Conservation (phyloP, 371 early-diverging fungal species). For the Mucor mucedo region DNA sequence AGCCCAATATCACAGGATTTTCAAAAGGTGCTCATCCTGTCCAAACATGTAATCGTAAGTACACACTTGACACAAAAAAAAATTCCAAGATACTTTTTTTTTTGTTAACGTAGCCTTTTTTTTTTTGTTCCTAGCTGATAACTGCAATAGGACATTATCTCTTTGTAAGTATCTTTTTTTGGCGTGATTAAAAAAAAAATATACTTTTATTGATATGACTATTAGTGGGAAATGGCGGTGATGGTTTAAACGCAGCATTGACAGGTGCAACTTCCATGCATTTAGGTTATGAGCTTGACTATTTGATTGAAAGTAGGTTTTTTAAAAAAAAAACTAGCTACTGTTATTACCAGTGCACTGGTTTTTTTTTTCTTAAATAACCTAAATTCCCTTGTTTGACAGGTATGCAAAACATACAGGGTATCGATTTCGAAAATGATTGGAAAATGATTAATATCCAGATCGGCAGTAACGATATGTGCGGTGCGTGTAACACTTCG, state of each 20-base stretch:
- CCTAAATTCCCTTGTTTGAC: not conserved
- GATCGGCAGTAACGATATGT: conserved; percentile 46
- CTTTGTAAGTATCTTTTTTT: not conserved
- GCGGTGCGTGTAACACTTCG: conserved; percentile 14
- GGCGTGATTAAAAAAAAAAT: no score
- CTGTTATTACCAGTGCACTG: no score
- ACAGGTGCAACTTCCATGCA: conserved; percentile 42
- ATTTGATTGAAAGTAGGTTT: conserved; percentile 37
- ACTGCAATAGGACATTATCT: no score
- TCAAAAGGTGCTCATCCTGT: conserved; percentile 42
- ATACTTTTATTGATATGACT: not conserved
- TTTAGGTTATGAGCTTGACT: conserved; percentile 40
- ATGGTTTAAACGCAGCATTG: conserved; percentile 46
- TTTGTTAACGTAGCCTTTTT: no score
- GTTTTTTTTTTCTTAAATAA: no score
- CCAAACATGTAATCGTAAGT: conserved; percentile 32
- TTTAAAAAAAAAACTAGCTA: no score
- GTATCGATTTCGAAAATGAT: conserved; percentile 34
- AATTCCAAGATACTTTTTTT: no score
- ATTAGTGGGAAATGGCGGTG: conserved; percentile 28
- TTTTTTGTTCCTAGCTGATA: no score
- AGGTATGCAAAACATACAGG: conserved; percentile 28
- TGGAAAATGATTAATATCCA: conserved; percentile 54
- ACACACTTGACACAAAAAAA: not conserved
- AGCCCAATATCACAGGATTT: conserved; percentile 34